These are phyloP conservation scores for Xylaria sp. DNA, from an alignment of 2,329 filamentous ascomycete genomes.

Conservation along the genomic window DNA sequence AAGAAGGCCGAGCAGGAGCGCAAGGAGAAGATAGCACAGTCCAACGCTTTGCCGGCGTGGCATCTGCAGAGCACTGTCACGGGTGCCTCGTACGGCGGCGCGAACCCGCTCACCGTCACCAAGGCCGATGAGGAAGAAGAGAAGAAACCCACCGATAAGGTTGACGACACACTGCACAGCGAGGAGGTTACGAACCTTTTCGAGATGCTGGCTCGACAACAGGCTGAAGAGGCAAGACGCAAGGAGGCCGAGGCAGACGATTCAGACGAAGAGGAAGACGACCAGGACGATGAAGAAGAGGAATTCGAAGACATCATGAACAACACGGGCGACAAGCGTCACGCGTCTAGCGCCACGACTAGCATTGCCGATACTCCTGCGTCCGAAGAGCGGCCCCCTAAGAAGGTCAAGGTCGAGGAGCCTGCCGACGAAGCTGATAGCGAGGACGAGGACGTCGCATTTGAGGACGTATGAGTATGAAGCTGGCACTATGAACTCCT, in stretches of 20 bases:
- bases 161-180: constrained; percentile 61
- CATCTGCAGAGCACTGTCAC: constrained; percentile 77
- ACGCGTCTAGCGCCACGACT: constrained; percentile 47
- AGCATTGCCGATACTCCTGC: constrained; percentile 49
- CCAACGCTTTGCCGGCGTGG: constrained; percentile 78
- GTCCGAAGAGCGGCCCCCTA: constrained; percentile 57
- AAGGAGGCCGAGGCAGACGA: constrained; percentile 61
- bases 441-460: constrained; percentile 57
- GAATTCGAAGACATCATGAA: constrained; percentile 53
- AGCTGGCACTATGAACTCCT: not conserved
- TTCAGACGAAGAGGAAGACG: constrained; percentile 49
- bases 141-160: constrained; percentile 57
- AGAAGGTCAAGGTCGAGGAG: constrained; percentile 64
- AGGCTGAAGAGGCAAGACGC: constrained; percentile 60
- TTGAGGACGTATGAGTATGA: constrained; percentile 60
- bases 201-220: constrained; percentile 71
- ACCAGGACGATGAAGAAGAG: constrained; percentile 45
- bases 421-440: constrained; percentile 50
- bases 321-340: constrained; percentile 47
- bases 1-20: constrained; percentile 71
- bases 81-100: constrained; percentile 65
- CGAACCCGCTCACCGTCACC: constrained; percentile 48
- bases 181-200: constrained; percentile 75
- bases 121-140: constrained; percentile 59
- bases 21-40: constrained; percentile 72